These are phyloP conservation scores for Xylaria hypoxylon DNA, from an alignment of 2,329 filamentous ascomycete genomes.

Conservation along the genomic window DNA sequence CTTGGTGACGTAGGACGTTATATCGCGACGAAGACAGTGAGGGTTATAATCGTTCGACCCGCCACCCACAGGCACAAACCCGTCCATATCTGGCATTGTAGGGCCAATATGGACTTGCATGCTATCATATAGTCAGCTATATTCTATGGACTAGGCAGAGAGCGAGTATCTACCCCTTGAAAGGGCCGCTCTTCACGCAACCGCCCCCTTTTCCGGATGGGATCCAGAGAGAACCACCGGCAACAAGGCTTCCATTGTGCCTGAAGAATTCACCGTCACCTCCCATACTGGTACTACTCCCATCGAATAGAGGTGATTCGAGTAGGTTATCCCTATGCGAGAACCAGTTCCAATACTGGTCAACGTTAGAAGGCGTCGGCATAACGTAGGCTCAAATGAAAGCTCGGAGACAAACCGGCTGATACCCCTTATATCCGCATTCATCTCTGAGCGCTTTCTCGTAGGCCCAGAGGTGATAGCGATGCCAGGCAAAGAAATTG, in stretches of 20 bases:
- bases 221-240: not conserved
- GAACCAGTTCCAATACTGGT: conserved; percentile 6
- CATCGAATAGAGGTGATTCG: conserved; percentile 2
- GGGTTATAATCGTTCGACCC: not conserved
- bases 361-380: not conserved
- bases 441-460: conserved; percentile 1
- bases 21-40: conserved; percentile 2
- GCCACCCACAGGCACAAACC: not conserved
- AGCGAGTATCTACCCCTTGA: not conserved
- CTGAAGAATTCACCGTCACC: conserved; percentile 2
- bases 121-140: not conserved
- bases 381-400: not conserved
- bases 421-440: conserved; percentile 6
- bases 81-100: not conserved
- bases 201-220: conserved; percentile 4
- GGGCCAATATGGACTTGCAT: conserved; percentile 4
- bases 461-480: conserved; percentile 3
- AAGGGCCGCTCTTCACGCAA: conserved; percentile 6
- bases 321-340: conserved; percentile 2
- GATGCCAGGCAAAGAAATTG: conserved; percentile 10
- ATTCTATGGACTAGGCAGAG: not conserved
- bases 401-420: not conserved
- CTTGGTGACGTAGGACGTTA: conserved; percentile 3
- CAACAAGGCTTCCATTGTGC: not conserved
- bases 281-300: conserved; percentile 1